These are phyloP conservation scores for Scolecobasidium constrictum DNA, from an alignment of 2,329 filamentous ascomycete genomes.

Conservation along the genomic window DNA sequence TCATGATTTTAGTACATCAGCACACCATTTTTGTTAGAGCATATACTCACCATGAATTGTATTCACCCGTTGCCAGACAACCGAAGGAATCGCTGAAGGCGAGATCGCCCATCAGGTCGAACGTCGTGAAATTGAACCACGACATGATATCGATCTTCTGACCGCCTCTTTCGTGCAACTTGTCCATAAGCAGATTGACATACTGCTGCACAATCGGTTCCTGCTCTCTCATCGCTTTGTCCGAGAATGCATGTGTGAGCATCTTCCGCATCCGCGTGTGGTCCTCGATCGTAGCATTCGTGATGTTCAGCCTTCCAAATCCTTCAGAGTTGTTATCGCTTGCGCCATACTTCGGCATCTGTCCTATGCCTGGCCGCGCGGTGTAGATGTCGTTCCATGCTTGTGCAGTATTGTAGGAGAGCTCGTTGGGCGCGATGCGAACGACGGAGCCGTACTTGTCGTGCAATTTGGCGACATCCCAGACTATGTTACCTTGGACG, in stretches of 20 bases:
- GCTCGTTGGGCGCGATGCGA: slow-evolving; percentile 35
- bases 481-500: background rate
- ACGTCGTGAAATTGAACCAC: slow-evolving; percentile 9
- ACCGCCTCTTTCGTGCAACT: slow-evolving; percentile 12
- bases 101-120: slow-evolving; percentile 10
- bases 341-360: slow-evolving; percentile 10
- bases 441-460: slow-evolving; percentile 34
- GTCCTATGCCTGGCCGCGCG: slow-evolving; percentile 2
- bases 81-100: slow-evolving; percentile 12
- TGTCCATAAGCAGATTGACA: slow-evolving; percentile 21
- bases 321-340: slow-evolving; percentile 8
- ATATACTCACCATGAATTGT: slow-evolving; percentile 10
- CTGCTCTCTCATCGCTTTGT: slow-evolving; percentile 18
- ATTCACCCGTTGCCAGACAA: slow-evolving; percentile 18
- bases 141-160: slow-evolving; percentile 7
- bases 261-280: slow-evolving; percentile 1
- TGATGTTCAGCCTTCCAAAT: background rate
- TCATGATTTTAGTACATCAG: too few species aligned
- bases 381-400: slow-evolving; percentile 30
- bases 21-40: too few species aligned
- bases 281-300: slow-evolving; percentile 2
- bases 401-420: slow-evolving; percentile 27
- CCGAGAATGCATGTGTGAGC: slow-evolving; percentile 4
- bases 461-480: background rate
- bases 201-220: slow-evolving; percentile 23